Base-by-base conservation (phyloP, 768 basidiomycete genomes). In the Mycena metata region DNA sequence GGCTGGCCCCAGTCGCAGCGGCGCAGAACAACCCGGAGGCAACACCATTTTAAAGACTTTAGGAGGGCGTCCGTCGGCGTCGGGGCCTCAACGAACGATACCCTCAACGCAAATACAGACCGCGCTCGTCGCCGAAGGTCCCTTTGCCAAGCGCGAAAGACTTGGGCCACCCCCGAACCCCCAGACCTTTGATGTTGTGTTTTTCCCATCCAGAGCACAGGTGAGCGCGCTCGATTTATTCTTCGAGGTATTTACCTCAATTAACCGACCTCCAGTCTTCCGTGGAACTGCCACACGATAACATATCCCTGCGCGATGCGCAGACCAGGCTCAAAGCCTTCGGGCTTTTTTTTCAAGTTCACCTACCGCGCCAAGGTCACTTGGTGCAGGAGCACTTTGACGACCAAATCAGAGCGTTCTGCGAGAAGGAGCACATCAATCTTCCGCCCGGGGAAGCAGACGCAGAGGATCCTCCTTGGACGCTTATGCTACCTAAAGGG, bases 301-400 rank as follows among this genome's bases (percentile, higher is more conserved):
- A 9, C 17, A 3, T 30, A 30, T 30, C 30, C 30, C 60, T 63
- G 1, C 3, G 21, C 12, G 16, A 16, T 2, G 41, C 52, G 39
- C 60, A 62, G 45, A n/a, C 17, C 16, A 24, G 47, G 21, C 41
- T 63, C 16, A 13, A 46, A 26, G 26, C 33, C 1, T 47, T 68
- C n/a, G 67, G 67, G 3, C 67, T 68, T 13, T 47, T 62, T 23
- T 63, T 62, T n/a, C 45, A 62, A 35, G 67, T 63, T 33, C 21
- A 16, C n/a, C 55, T 68, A 2, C 60, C 67, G 19, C 60, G 67
- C 21, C 30, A 51, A 36, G 55, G 60, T 2, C 2, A 39, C 46
- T 19, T 21, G 23, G 67, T 58, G 21, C 39, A 58, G 43, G 13
- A 58, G 8, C 43, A 45, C 23, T 51, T 68, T 21, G 60, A 62